Conservation (phyloP, 2,329 filamentous ascomycete species). For the Pestalotiopsis sp. region DNA sequence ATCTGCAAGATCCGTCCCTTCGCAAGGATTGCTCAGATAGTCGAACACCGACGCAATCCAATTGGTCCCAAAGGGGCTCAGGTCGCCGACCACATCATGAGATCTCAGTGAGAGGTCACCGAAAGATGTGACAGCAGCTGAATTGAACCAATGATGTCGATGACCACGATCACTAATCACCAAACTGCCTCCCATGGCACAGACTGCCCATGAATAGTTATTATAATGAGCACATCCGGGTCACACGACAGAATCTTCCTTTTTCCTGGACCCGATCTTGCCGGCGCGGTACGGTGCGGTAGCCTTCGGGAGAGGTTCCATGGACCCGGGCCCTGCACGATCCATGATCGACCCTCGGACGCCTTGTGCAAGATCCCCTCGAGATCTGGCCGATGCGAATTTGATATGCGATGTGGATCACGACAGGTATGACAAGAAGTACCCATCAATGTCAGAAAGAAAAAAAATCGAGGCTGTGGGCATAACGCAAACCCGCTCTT, state of each 20-base stretch:
- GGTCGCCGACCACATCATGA: conserved; percentile 6
- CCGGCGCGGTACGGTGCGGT: background rate
- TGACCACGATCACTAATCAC: background rate
- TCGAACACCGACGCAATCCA: background rate
- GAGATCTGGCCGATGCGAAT: background rate
- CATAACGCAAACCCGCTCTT: background rate
- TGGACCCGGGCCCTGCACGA: background rate
- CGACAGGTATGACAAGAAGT: background rate
- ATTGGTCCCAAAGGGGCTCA: background rate
- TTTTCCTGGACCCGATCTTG: background rate
- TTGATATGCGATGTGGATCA: background rate
- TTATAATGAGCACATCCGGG: background rate
- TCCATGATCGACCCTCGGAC: background rate
- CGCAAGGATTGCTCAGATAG: background rate
- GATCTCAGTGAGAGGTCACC: background rate
- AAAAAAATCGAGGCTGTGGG: background rate
- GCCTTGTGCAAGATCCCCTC: background rate
- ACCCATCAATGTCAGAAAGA: too few relatives aligned
- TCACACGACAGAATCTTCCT: background rate
- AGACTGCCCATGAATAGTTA: background rate
- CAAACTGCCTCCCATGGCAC: background rate
- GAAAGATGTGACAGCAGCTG: background rate
- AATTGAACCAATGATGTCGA: background rate
- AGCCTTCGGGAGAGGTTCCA: background rate
- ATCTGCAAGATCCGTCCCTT: background rate